phyloP scores from a whole-genome alignment of 768 basidiomycete genomes.

The Pleurotus giganteus region DNA sequence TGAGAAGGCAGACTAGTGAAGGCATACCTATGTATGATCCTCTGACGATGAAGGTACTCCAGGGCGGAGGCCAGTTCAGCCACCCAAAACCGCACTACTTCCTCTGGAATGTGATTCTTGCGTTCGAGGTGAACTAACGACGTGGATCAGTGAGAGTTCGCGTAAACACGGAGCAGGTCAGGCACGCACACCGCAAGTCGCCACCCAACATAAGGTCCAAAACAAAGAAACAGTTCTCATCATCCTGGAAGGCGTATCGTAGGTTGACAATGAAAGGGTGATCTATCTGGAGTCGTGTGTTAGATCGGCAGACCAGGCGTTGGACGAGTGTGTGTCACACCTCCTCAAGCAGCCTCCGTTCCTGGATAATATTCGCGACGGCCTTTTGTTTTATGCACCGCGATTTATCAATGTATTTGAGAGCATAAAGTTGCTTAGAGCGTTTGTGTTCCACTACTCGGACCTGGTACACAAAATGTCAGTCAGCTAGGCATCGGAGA shows the following conservation, averaged over 20 bases:
- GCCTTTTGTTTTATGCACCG: slow-evolving; percentile 90
- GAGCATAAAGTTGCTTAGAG: slow-evolving; percentile 87
- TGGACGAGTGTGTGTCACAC: slow-evolving; percentile 34
- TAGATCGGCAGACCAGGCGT: neutral
- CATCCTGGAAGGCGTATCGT: slow-evolving; percentile 96
- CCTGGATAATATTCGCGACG: slow-evolving; percentile 91
- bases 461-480: slow-evolving; percentile 51
- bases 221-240: slow-evolving; percentile 97
- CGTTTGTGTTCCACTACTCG: slow-evolving; percentile 96
- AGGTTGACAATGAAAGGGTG: slow-evolving; percentile 89
- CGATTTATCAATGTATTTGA: slow-evolving; percentile 98
- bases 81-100: slow-evolving; percentile 81
- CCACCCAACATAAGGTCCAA: slow-evolving; percentile 96
- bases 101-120: slow-evolving; percentile 61
- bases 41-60: slow-evolving; percentile 85
- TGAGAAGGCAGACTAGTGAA: neutral
- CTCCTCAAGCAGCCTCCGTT: slow-evolving; percentile 90
- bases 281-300: slow-evolving; percentile 56
- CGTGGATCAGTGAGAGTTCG: slow-evolving; percentile 4
- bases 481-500: slow-evolving; percentile 9
- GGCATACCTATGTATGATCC: slow-evolving; percentile 88
- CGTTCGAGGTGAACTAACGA: slow-evolving; percentile 80
- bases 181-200: slow-evolving; percentile 79
- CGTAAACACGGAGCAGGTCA: slow-evolving; percentile 3
- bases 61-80: slow-evolving; percentile 85